These are phyloP conservation scores for Aspergillus nomiae DNA, from an alignment of 2,329 filamentous ascomycete genomes.

Conservation along the genomic window DNA sequence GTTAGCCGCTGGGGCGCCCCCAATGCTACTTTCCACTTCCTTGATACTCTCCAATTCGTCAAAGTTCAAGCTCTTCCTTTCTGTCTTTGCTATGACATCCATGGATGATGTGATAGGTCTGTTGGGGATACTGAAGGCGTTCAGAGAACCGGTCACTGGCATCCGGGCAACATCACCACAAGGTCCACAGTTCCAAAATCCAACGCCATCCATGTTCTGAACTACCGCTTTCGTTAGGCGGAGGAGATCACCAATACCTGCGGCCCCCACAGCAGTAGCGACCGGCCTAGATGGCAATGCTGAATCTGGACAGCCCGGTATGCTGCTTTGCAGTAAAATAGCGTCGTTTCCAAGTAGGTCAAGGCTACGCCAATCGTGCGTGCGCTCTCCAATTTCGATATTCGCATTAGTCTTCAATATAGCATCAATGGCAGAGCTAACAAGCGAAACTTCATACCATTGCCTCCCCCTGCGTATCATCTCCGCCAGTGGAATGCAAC, in stretches of 20 bases:
- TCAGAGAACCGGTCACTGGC: not conserved
- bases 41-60: slow-evolving; percentile 25
- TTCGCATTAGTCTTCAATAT: slow-evolving; percentile 34
- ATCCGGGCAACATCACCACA: not conserved
- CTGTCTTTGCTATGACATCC: not conserved
- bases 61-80: slow-evolving; percentile 15
- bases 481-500: slow-evolving; percentile 24
- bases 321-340: slow-evolving; percentile 14
- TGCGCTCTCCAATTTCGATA: slow-evolving; percentile 38
- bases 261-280: slow-evolving; percentile 27
- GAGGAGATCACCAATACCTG: slow-evolving; percentile 32
- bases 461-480: slow-evolving; percentile 36
- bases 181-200: slow-evolving; percentile 29
- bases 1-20: not conserved
- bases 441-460: slow-evolving; percentile 44
- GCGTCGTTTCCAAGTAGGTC: slow-evolving; percentile 34
- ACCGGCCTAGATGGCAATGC: slow-evolving; percentile 16
- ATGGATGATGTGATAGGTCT: not conserved
- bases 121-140: not conserved
- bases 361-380: slow-evolving; percentile 30
- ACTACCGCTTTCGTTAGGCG: slow-evolving; percentile 35
- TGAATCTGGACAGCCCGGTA: not conserved
- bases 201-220: slow-evolving; percentile 41
- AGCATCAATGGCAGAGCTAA: slow-evolving; percentile 38
- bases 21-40: slow-evolving; percentile 20